Evolutionary conservation across 352 stramenopile genomes (phyloP), one percentile per base, ranked within the genome.

Genomic region (Pythium biforme): DNA sequence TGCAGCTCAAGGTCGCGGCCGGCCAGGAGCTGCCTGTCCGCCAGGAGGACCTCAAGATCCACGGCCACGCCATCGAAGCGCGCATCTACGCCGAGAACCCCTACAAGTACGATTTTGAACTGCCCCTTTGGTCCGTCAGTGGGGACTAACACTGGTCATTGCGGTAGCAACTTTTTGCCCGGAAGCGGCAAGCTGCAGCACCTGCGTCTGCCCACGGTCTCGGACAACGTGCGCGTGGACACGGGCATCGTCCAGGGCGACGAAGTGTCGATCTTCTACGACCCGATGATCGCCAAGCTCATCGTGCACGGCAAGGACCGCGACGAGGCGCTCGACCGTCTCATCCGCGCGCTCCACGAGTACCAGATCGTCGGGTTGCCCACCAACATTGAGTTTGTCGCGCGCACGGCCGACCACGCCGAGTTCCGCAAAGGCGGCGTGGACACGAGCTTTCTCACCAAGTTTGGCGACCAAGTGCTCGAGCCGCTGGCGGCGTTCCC

Each of bases 321-420:
- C 39, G 65, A 83, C 34, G 77, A 81, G 51, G 92, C 94, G 26
- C 72, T 98, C 20, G 64, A 92, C 45, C 87, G 83, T 31, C 71
- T 99, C 57, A 70, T 94, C 41, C 68, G 74, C 49, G 87, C 90
- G 19, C 79, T 99, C 2, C 76, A 92, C 55, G 61, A 96, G 41
- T 98, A 98, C 75, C 88, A 97, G 68, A 90, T 93, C 55, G 92
- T 96, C 25, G 95, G 94, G 17, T 71, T 99, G 47, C 86, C 92
- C 4, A 98, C 90, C 49, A 98, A 98, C 69, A 95, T 98, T 57
- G 88, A 97, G 65, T 98, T 98, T 70, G 81, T 98, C 25, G 85
- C 92, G 57, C 80, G 91, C 37, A 97, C 90, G 54, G 89, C 87
- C 2, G 60, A 84, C 34, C 93, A 98, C 70, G 65, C 78, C 23